Percentiles rank a stretch among this genome's conserved stretches.
Conservation (phyloP, 2,329 filamentous ascomycete species). For the Penicillium expansum region DNA sequence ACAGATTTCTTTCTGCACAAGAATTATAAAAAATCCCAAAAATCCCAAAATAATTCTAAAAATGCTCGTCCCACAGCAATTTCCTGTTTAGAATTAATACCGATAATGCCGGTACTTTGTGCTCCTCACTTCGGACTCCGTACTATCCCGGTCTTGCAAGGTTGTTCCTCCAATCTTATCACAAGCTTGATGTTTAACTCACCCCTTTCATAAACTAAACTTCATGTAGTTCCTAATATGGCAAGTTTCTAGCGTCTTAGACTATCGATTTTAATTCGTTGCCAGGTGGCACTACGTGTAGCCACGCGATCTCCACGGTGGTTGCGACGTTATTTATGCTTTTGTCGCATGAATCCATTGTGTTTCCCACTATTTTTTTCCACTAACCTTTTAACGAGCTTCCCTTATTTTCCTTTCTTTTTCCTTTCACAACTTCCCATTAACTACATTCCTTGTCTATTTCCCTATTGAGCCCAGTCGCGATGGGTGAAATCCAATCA, state of each 20-base stretch:
- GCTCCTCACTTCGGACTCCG: not conserved
- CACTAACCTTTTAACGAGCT: not conserved
- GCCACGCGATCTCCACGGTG: not conserved
- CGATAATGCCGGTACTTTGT: not conserved
- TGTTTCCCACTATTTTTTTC: not conserved
- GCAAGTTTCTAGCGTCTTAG: not conserved
- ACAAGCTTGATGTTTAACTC: not conserved
- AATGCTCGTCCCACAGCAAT: not conserved
- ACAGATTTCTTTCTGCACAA: too few relatives aligned
- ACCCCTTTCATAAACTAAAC: not conserved
- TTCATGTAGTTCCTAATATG: not conserved
- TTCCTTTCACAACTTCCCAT: not conserved
- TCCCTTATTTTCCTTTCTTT: not conserved
- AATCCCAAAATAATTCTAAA: too few relatives aligned
- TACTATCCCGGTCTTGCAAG: not conserved
- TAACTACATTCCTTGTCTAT: not conserved
- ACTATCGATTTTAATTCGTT: not conserved
- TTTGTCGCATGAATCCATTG: not conserved
- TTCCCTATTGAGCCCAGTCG: not conserved
- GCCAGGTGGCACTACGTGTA: not conserved
- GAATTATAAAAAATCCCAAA: too few relatives aligned
- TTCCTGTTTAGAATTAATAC: not conserved
- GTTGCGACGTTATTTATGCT: not conserved
- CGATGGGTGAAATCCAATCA: slow-evolving; percentile 17
- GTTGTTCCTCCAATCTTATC: not conserved